Percentiles rank a stretch among this genome's conserved stretches.
Evolutionary conservation across 805 yeast genomes (phyloP).

Genomic region (Candida ovalis): DNA sequence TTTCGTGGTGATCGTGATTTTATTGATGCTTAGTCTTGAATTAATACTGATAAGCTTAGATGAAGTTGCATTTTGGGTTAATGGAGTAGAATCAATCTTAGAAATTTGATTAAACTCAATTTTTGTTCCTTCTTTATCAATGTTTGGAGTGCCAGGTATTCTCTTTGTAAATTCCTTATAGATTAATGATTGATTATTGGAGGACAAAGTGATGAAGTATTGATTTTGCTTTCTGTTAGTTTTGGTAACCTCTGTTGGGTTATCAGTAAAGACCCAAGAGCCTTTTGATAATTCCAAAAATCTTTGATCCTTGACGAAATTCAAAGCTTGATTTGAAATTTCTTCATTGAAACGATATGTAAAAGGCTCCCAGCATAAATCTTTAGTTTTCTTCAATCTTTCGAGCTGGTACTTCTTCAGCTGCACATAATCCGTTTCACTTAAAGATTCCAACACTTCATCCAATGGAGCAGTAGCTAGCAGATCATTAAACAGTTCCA

Average conservation of each 20-base stretch:
- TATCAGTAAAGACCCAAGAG: conserved; percentile 71
- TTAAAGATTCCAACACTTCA: conserved; percentile 42
- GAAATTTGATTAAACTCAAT: conserved; percentile 51
- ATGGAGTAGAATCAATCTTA: conserved; percentile 48
- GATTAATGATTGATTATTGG: conserved; percentile 57
- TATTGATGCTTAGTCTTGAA: conserved; percentile 40
- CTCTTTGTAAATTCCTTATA: conserved; percentile 56
- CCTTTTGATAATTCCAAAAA: conserved; percentile 70
- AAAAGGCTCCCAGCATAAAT: conserved; percentile 41
- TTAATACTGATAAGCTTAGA: conserved; percentile 50
- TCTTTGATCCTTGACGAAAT: conserved; percentile 73
- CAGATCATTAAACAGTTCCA: conserved; percentile 24
- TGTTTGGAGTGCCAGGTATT: conserved; percentile 46
- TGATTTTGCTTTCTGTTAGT: conserved; percentile 23
- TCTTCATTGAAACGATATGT: conserved; percentile 46
- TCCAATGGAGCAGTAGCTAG: conserved; percentile 33
- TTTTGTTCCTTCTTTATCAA: conserved; percentile 51
- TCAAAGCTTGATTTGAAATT: conserved; percentile 54
- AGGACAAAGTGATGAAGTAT: conserved; percentile 60
- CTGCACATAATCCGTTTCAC: conserved; percentile 40
- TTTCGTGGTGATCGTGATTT: conserved; percentile 20
- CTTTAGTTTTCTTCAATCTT: conserved; percentile 35
- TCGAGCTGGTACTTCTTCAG: conserved; percentile 54
- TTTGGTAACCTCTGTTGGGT: conserved; percentile 35
- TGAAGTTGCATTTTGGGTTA: conserved; percentile 35